A percentile compares a stretch with the other conserved stretches of the same genome.
Conservation (phyloP, 176 grass and related monocot species). For the Carex myosuroides region DNA sequence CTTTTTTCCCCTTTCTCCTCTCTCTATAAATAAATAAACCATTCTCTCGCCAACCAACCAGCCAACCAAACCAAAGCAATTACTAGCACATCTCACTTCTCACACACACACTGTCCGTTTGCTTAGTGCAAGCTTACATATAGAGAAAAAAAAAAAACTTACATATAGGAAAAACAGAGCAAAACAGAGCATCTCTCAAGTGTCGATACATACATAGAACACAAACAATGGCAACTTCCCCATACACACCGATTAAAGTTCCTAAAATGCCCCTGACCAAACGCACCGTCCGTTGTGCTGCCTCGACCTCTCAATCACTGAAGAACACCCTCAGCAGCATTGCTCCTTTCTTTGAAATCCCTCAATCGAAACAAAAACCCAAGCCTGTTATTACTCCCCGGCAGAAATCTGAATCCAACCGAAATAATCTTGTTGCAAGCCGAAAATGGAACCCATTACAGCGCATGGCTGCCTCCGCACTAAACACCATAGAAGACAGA, state of each 20-base stretch:
- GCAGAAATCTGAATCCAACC: neutral
- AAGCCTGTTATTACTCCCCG: neutral
- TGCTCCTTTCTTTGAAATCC: neutral
- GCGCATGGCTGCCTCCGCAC: conserved; percentile 31
- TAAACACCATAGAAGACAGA: conserved; percentile 46
- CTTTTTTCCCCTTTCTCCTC: no score
- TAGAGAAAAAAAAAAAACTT: neutral
- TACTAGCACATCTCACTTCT: neutral
- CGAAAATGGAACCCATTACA: conserved; percentile 56
- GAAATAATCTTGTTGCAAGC: neutral
- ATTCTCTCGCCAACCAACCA: neutral
- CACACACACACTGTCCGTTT: neutral
- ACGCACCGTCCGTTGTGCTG: neutral
- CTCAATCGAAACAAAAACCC: neutral
- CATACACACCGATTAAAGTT: neutral
- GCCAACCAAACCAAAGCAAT: neutral
- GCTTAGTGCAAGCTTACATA: neutral
- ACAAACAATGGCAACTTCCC: neutral
- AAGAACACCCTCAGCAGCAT: conserved; percentile 14
- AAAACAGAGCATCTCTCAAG: neutral
- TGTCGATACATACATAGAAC: neutral
- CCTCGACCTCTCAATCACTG: neutral
- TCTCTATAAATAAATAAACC: neutral
- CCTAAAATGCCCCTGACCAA: neutral
- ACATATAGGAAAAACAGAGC: neutral